These are phyloP conservation scores for Chalciporus piperatoides DNA, from an alignment of 1,284 basidiomycete genomes.

Conservation along the genomic window DNA sequence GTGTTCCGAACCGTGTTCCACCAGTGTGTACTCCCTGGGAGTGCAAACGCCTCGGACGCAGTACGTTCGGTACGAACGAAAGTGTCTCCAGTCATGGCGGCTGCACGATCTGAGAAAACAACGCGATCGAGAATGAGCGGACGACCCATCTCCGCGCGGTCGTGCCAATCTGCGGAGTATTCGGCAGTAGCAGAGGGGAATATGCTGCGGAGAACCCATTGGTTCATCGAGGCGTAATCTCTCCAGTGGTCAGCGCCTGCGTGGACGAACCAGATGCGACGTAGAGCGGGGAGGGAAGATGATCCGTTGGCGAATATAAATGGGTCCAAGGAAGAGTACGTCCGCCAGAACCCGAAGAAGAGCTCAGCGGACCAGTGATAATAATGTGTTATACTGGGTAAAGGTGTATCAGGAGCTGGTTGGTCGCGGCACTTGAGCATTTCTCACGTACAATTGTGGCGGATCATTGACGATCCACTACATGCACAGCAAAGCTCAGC, in stretches of 20 bases:
- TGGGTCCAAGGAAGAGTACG: constrained; percentile 75
- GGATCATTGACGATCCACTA: constrained; percentile 81
- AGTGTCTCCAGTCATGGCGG: constrained; percentile 69
- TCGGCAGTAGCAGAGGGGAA: constrained; percentile 77
- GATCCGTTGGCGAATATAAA: constrained; percentile 60
- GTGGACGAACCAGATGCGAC: constrained; percentile 72
- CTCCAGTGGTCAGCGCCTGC: constrained; percentile 76
- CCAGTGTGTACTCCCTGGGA: constrained; percentile 75
- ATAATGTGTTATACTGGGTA: constrained; percentile 66
- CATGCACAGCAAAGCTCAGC: constrained; percentile 1
- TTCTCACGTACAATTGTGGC: constrained; percentile 66
- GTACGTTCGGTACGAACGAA: constrained; percentile 70
- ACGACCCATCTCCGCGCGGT: constrained; percentile 64
- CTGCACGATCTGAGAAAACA: constrained; percentile 77
- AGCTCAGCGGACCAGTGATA: constrained; percentile 88
- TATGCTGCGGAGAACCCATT: constrained; percentile 70
- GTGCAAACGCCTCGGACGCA: constrained; percentile 67
- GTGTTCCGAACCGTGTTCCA: constrained; percentile 75
- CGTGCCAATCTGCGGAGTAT: constrained; percentile 76
- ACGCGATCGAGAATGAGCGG: constrained; percentile 81
- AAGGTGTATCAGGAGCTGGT: constrained; percentile 5
- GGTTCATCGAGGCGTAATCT: constrained; percentile 81
- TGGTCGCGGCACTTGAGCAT: neutral
- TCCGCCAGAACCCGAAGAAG: constrained; percentile 85
- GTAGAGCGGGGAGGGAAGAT: constrained; percentile 66